Base-by-base conservation (phyloP, 2,329 filamentous ascomycete species). In the Sporothrix variecibatus region DNA sequence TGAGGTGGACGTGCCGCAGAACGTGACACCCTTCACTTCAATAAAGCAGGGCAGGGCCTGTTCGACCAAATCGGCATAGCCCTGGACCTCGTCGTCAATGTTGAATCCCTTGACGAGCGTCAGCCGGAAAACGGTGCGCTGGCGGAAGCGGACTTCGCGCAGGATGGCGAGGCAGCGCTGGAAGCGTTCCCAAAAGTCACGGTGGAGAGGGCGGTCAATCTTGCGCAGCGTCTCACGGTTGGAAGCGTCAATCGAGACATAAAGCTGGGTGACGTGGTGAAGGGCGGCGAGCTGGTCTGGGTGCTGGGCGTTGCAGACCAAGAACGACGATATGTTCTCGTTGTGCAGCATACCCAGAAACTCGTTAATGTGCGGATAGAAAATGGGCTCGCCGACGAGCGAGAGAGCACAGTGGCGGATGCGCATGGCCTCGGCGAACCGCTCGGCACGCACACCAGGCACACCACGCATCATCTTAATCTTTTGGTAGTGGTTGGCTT, bases 81-180 rank as follows among this genome's bases (percentile, higher is more conserved):
- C 95, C 77, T 92, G 89, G 6, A 92, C 94, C 82, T 98, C 96
- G 78, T 97, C 95, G 31, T 97, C 95, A 77, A 98, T 90, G 81
- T 99, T 98, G 88, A 99, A 98, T 2, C 95, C 95, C 84, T 98
- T 98, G 80, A 98, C 96, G 1, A 99, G 90, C 0, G 95, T 98
- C 3, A 98, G 88, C 1, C 96, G 91, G 86, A 97, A 98, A 3
- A 98, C 96, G 6, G 96, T 98, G 72, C 95, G 91, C 81, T 98
- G 95, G 72, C 91, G 88, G 85, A 93, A 92, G 56, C 95, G 90
- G 82, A 93, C 93, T 81, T 93, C 92, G 20, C 93, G 90, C 28
- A 98, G 85, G 76, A 99, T 97, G 75, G 97, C 94, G 46, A 98
- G 88, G 80, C 96, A 98, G 43, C 92, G 88, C 80, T 93, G 91